Base-by-base conservation (phyloP, 2,329 filamentous ascomycete genomes). In the Thermochaetoides dissita region DNA sequence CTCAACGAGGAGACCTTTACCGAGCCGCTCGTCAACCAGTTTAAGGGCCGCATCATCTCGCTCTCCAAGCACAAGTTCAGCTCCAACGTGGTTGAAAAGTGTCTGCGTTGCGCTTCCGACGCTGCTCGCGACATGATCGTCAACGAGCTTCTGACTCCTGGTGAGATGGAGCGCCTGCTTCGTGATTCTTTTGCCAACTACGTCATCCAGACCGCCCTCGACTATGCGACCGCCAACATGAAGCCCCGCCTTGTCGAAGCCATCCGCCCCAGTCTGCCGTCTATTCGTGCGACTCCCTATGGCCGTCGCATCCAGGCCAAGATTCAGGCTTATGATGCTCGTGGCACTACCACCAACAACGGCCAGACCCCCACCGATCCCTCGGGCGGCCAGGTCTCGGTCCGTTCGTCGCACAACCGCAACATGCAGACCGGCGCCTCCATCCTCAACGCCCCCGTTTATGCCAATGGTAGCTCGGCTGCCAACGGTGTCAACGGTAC, bases 21-120 rank as follows among this genome's bases (percentile, higher is more conserved):
- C 1, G 83, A 91, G 55, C 89, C 89, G 3, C 71, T 98, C 34
- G 91, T 93, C 47, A 68, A 72, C 41, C 81, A 79, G 56, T 95
- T 98, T 67, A 67, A 73, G 43, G 81, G 81, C 53, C 72, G 71
- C 68, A 84, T 76, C 67, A 82, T 59, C 56, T 73, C 62, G 63
- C 74, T 74, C 10, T 96, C 91, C 6, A 88, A 87, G 59, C 91
- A 98, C 68, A 98, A 98, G 65, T 98, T 98, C 68, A 95, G 87
- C 66, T 96, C 91, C 56, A 98, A 98, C 54, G 91, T 98, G 44
- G 89, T 98, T 49, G 91, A 98, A 68, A 98, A 98, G 62, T 88
- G 84, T 55, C 67, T 96, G 45, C 86, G 91, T 43, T 94, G 86
- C 58, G 81, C 88, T 32, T 77, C 83, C 46, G 68, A 77, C 24